A percentile compares a stretch with the other conserved stretches of the same genome.
Conservation (phyloP, 2,329 filamentous ascomycete genomes). For the Calonectria pteridis region DNA sequence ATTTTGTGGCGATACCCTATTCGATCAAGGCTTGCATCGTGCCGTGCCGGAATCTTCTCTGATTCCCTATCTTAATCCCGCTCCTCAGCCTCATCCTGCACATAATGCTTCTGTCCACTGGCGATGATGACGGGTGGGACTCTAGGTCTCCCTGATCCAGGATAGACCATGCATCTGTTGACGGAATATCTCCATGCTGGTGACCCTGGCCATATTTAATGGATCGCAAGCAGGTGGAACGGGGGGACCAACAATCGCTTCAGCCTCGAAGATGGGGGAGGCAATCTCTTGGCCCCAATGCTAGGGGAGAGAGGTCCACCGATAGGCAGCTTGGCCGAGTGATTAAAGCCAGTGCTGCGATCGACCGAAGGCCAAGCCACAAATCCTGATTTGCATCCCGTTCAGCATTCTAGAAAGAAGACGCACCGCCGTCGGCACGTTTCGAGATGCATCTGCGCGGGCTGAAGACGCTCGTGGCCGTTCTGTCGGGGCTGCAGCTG, state of each 20-base stretch:
- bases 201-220: conserved; percentile 2
- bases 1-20: background rate
- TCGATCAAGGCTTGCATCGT: background rate
- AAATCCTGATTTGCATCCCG: conserved; percentile 9
- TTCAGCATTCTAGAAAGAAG: conserved; percentile 20
- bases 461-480: conserved; percentile 32
- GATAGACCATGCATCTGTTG: background rate
- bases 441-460: conserved; percentile 30
- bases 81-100: background rate
- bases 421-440: background rate
- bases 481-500: conserved; percentile 23
- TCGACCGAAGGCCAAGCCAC: conserved; percentile 19
- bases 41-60: background rate
- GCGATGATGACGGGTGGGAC: background rate
- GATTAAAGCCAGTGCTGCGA: conserved; percentile 9
- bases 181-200: background rate
- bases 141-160: background rate
- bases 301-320: background rate
- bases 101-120: background rate
- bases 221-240: background rate
- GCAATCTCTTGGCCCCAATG: conserved; percentile 3
- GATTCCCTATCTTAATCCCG: background rate
- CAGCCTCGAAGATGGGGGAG: background rate
- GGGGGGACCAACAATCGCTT: background rate
- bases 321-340: background rate